phyloP scores from a whole-genome alignment of 164 flowering plant genomes.

The Vitis vinifera region DNA sequence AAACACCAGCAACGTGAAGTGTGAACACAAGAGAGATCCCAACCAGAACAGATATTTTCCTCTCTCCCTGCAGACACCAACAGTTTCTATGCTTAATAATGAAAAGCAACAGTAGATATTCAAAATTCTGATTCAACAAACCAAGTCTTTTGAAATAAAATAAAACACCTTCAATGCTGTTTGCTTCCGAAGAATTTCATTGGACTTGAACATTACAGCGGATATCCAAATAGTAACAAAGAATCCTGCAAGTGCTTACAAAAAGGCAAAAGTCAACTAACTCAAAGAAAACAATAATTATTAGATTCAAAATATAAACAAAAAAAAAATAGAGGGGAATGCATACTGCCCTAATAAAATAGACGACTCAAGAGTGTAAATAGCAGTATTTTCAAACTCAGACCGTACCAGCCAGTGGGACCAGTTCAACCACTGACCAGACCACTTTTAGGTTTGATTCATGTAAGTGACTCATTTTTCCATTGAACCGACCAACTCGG shows the following conservation, averaged over 20 bases:
- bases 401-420: no score
- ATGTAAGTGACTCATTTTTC: no score
- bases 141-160: neutral
- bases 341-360: no score
- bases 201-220: slow-evolving; percentile 96
- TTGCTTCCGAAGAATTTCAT: slow-evolving; percentile 89
- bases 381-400: no score
- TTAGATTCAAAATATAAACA: neutral
- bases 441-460: no score
- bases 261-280: neutral
- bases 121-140: no score
- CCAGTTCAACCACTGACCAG: no score
- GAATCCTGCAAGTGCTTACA: slow-evolving; percentile 61
- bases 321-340: no score
- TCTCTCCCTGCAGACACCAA: slow-evolving; percentile 80
- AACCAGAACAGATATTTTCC: slow-evolving; percentile 63
- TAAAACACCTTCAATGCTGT: slow-evolving; percentile 87
- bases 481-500: no score
- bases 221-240: slow-evolving; percentile 95
- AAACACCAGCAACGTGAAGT: slow-evolving; percentile 73
- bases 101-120: no score
- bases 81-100: neutral
- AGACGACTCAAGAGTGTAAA: no score
- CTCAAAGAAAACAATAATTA: neutral
- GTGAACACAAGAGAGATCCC: slow-evolving; percentile 58